A percentile compares a stretch with the other conserved stretches of the same genome.
These are phyloP conservation scores for Saccharomycodes ludwigii DNA, from an alignment of 805 yeast species.

Conservation along the genomic window DNA sequence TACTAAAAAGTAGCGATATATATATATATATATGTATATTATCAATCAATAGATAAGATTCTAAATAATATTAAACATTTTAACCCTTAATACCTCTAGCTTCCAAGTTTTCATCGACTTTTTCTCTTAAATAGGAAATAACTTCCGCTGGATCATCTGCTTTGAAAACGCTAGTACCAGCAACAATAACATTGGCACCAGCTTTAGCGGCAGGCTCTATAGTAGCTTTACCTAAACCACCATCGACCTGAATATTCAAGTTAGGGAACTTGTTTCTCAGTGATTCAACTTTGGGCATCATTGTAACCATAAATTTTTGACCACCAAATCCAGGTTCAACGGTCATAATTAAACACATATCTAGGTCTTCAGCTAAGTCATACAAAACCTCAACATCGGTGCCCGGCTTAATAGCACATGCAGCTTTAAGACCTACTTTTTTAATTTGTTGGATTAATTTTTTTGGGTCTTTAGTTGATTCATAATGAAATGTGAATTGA, in stretches of 20 bases:
- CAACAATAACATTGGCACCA: constrained; percentile 96
- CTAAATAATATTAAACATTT: background rate
- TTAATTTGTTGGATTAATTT: constrained; percentile 67
- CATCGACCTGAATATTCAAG: constrained; percentile 89
- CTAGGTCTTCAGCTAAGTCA: constrained; percentile 65
- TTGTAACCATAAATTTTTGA: constrained; percentile 84
- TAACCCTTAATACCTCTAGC: constrained; percentile 31
- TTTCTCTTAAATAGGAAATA: constrained; percentile 51
- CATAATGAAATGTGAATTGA: constrained; percentile 92
- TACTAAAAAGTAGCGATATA: constrained; percentile 2
- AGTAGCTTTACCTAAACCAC: constrained; percentile 83
- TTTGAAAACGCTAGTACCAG: constrained; percentile 88
- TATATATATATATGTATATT: constrained; percentile 10
- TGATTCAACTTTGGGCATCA: constrained; percentile 90
- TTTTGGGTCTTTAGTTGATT: constrained; percentile 71
- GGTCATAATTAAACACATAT: constrained; percentile 96
- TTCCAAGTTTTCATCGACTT: constrained; percentile 41
- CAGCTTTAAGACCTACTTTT: constrained; percentile 77
- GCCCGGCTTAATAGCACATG: constrained; percentile 88
- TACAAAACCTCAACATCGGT: constrained; percentile 76
- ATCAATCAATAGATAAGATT: constrained; percentile 3
- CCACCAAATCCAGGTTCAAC: constrained; percentile 99
- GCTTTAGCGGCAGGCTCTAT: constrained; percentile 85
- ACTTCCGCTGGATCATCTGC: constrained; percentile 71
- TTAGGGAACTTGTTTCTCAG: constrained; percentile 65